phyloP scores from a whole-genome alignment of 768 basidiomycete genomes.

The Thelephora aurantiotincta region DNA sequence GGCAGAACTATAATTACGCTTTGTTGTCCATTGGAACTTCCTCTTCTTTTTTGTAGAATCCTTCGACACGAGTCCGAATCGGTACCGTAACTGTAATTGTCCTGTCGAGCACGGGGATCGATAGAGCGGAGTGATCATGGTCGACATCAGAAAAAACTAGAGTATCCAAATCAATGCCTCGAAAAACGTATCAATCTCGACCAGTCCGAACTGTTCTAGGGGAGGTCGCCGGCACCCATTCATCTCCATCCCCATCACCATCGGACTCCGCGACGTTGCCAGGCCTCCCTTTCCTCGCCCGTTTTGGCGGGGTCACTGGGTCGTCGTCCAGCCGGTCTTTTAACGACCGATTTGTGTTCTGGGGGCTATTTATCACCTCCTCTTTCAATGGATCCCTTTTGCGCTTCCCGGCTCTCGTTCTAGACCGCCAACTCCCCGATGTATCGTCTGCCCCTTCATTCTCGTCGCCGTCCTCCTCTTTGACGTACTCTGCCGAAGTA shows the following conservation, averaged over 20 bases:
- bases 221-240: not conserved
- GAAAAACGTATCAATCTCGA: not conserved
- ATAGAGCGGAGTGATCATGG: no score
- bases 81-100: no score
- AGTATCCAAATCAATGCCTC: not conserved
- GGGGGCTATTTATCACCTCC: slow-evolving; percentile 10
- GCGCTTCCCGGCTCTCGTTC: not conserved
- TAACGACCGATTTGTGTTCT: not conserved
- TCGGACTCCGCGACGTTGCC: not conserved
- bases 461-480: slow-evolving; percentile 19
- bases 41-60: no score
- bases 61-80: no score
- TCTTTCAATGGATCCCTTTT: slow-evolving; percentile 2
- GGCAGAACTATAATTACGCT: no score
- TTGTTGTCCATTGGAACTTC: no score
- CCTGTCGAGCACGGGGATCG: no score
- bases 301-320: slow-evolving; percentile 19
- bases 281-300: slow-evolving; percentile 21
- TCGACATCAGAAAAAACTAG: not conserved
- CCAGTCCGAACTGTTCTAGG: not conserved
- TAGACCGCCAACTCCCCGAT: slow-evolving; percentile 4
- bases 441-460: slow-evolving; percentile 10
- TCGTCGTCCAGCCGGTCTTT: slow-evolving; percentile 1
- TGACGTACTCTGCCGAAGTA: not conserved
- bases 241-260: not conserved